Evolutionary conservation across 2,329 filamentous ascomycete species (phyloP).

Genomic region (Leptographium radiaticola): DNA sequence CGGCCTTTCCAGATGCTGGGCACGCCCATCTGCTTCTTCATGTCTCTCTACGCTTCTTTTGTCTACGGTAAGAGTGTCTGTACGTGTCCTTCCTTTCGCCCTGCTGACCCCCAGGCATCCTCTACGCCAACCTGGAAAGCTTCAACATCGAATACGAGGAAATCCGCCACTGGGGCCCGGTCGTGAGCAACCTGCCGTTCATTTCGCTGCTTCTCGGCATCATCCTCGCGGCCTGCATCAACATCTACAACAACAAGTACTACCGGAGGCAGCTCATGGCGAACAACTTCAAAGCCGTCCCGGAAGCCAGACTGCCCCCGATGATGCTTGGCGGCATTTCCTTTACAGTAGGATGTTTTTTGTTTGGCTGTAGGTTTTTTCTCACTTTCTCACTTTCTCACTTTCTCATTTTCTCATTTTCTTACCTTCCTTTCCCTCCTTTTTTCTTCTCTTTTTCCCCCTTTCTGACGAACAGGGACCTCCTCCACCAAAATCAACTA

Average conservation of each 20-base stretch:
- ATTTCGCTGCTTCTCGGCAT: conserved; percentile 37
- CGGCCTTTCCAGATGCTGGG: conserved; percentile 44
- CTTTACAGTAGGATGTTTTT: conserved; percentile 35
- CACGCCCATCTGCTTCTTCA: conserved; percentile 36
- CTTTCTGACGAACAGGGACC: not conserved
- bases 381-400: not conserved
- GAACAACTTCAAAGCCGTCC: conserved; percentile 31
- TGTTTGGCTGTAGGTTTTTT: conserved; percentile 29
- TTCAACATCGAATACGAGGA: conserved; percentile 36
- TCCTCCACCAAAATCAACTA: conserved; percentile 27
- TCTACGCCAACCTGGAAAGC: conserved; percentile 44
- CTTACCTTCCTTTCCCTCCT: no score
- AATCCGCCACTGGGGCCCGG: conserved; percentile 36
- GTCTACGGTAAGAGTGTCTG: conserved; percentile 30
- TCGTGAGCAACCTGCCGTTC: conserved; percentile 32
- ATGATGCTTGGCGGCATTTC: conserved; percentile 40
- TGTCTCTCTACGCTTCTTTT: conserved; percentile 41
- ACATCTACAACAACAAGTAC: conserved; percentile 49
- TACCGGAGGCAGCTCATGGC: conserved; percentile 45
- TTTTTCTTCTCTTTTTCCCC: not conserved
- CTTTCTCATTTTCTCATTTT: not conserved
- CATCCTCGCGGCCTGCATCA: conserved; percentile 31
- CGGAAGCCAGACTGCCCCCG: conserved; percentile 47
- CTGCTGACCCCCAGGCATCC: conserved; percentile 19
- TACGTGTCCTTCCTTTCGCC: not conserved